Percentiles rank a stretch among this genome's conserved stretches.
phyloP scores from a whole-genome alignment of 1,284 basidiomycete genomes.

The Malassezia brasiliensis region DNA sequence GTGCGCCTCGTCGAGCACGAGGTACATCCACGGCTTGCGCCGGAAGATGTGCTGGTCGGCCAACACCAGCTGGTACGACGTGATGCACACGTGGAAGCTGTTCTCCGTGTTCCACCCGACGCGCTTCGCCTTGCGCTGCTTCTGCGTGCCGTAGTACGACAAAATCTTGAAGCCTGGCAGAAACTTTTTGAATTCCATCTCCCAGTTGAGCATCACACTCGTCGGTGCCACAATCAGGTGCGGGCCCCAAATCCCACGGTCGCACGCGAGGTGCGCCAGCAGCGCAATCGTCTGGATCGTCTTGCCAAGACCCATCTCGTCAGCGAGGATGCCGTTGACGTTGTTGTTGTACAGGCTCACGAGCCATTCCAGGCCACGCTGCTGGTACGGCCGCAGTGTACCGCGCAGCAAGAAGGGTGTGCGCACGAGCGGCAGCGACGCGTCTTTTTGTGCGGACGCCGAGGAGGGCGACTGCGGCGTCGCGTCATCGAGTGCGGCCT shows the following conservation, averaged over 20 bases:
- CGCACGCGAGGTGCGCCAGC: conserved; percentile 83
- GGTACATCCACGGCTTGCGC: conserved; percentile 89
- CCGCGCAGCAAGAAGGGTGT: conserved; percentile 65
- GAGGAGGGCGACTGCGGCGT: neutral
- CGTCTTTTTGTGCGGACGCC: neutral
- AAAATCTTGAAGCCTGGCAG: conserved; percentile 84
- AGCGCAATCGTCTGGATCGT: conserved; percentile 93
- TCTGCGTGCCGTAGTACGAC: conserved; percentile 82
- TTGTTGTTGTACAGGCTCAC: conserved; percentile 75
- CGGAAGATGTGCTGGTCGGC: conserved; percentile 90
- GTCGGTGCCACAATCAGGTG: conserved; percentile 92
- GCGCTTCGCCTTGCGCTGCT: conserved; percentile 83
- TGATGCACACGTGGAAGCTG: conserved; percentile 90
- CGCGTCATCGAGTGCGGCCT: neutral
- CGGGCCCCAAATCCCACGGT: conserved; percentile 90
- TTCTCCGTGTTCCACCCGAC: conserved; percentile 89
- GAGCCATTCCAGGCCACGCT: conserved; percentile 88
- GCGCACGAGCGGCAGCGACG: conserved; percentile 14
- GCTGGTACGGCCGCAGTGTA: conserved; percentile 82
- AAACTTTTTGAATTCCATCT: conserved; percentile 99
- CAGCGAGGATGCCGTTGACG: conserved; percentile 80
- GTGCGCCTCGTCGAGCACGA: conserved; percentile 92
- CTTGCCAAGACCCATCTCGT: conserved; percentile 60
- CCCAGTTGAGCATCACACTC: conserved; percentile 91
- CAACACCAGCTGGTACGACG: conserved; percentile 79